Base-by-base conservation (phyloP, 208 protist genomes). In the Wallacemonas sp. region DNA sequence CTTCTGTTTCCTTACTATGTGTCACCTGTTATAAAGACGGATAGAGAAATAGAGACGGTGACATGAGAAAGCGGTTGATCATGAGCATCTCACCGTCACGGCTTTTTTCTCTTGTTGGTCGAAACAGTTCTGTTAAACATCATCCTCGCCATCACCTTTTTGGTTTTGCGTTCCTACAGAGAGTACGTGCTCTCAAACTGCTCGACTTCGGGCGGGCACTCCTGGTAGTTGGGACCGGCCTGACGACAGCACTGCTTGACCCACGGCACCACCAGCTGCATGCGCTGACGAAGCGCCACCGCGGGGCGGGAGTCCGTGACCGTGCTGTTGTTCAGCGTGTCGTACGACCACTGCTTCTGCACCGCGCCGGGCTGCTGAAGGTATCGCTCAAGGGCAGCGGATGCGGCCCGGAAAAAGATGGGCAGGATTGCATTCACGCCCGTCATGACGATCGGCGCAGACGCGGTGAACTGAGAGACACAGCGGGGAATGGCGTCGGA, bases 221-320 rank as follows among this genome's bases (percentile, higher is more conserved):
- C 57, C 1, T 69, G 66, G 36, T 67, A 79, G 24, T 55, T 68
- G 34, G 60, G 63, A 5, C 41, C 70, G 0, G 66, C 36, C 41
- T 74, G 72, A 29, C 65, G 11, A 57, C 82, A 85, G 76, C 82
- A 89, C 39, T 76, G 71, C 12, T 80, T 81, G 41, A 83, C 79
- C 82, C 86, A 89, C 52, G 67, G 64, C 14, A 61, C 62, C 55
- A 92, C 56, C n/a, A 34, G 43, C 63, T 80, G 76, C 78, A 80
- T 83, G n/a, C 64, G 71, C 55, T 76, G 77, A 29, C 78, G 60
- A 32, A 89, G 58, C 32, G 48, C 34, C 23, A 48, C 52, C 26
- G 55, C 56, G 17, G 24, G 49, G 0, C 27, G 39, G 2, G 41
- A 26, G 33, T 38, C 65, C 3, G 21, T 39, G n/a, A 38, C 48